A percentile compares a stretch with the other conserved stretches of the same genome.
Evolutionary conservation across 495 filamentous ascomycete species (phyloP).

Genomic region (Penicillium antarcticum): DNA sequence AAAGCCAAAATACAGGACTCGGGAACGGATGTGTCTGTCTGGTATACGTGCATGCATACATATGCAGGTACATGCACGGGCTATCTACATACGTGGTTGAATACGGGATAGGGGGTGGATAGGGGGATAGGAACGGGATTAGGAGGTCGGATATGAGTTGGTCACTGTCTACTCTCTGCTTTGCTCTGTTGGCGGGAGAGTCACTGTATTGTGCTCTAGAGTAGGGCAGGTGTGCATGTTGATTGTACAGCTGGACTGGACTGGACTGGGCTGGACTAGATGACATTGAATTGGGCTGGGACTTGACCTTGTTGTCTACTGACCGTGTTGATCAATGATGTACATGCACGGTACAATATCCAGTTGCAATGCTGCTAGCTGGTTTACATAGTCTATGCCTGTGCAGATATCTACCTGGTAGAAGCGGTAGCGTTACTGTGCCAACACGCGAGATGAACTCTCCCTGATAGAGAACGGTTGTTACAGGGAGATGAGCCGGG

Average conservation of each 20-base stretch:
- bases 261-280: not conserved
- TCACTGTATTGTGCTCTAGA: too few species aligned
- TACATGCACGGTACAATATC: too few species aligned
- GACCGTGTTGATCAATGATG: too few species aligned
- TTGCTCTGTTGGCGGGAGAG: too few species aligned
- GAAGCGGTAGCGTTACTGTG: not conserved
- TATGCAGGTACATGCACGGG: slow-evolving; percentile 26
- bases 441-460: not conserved
- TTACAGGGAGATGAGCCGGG: not conserved
- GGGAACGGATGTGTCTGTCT: not conserved
- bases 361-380: too few species aligned
- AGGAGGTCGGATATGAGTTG: not conserved
- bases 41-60: slow-evolving; percentile 17
- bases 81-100: slow-evolving; percentile 1
- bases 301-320: too few species aligned
- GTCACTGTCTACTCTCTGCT: too few species aligned
- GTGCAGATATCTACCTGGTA: too few species aligned
- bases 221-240: not conserved
- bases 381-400: too few species aligned
- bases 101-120: not conserved
- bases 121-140: not conserved
- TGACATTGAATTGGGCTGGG: not conserved
- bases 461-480: not conserved
- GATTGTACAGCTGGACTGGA: not conserved
- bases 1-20: not conserved